Base-by-base conservation (phyloP, 495 filamentous ascomycete genomes). In the Cetradonia linearis region DNA sequence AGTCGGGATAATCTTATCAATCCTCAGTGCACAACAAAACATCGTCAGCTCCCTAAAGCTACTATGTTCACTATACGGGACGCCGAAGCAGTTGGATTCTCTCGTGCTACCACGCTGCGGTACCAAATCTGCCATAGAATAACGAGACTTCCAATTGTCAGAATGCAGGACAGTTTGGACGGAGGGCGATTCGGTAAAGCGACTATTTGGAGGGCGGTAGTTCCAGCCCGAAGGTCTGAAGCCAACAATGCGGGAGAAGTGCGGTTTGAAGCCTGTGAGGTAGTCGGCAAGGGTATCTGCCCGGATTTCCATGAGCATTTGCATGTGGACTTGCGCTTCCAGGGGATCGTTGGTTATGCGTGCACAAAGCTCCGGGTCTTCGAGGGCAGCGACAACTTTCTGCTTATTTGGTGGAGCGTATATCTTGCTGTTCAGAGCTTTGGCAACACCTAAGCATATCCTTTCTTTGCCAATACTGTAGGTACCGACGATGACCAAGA, bases 401-500 rank as follows among this genome's bases (percentile, higher is more conserved):
- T 87, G 85, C 70, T 97, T 98, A 37, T 78, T 73, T 0, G 88
- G 78, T 1, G 88, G 82, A 0, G 94, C 92, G 67, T 86, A 98
- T 69, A 98, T 97, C 69, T 95, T 96, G 68, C 85, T 86, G 48
- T 83, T 76, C 11, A 98, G 83, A 3, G 93, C 92, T 59, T 82
- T 78, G 9, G 93, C 93, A 61, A 97, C 93, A 58, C 89, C 92
- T 23, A 94, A 72, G 71, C 93, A 97, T 66, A 99, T 88, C 58
- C 90, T 85, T 70, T 99, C 93, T 74, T 99, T 99, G 70, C 93
- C 93, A 65, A 99, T 99, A 61, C 84, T 89, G 74, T 99, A 99
- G 3, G 93, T 99, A 58, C 93, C 93, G 62, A 96, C 90, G 10
- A 99, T 82, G 23, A 99, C 87, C 2, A 99, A 80, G 9, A 99